Evolutionary conservation across 2,329 filamentous ascomycete species (phyloP), one percentile per base, ranked within the genome.

Genomic region (Ampelomyces quisqualis): DNA sequence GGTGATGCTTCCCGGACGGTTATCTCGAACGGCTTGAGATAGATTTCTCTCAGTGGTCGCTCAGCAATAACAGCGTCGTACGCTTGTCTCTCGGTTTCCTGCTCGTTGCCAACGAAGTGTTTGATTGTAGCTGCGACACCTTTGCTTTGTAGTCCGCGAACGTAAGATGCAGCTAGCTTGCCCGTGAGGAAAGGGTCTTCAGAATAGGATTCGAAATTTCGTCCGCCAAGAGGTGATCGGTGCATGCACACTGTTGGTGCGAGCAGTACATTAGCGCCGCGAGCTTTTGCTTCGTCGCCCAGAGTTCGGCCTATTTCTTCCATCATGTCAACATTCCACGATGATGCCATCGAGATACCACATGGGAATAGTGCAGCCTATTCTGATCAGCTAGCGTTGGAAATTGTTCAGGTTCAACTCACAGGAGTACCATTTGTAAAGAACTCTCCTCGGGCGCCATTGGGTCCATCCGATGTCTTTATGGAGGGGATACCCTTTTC

Each of bases 151-250:
- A 87, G 72, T 6, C 85, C 86, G 33, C 79, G 81, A 58, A 88
- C 84, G 47, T 87, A 87, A 45, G 85, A 78, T 1, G 84, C 80
- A 9, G 85, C 84, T 45, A 90, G 71, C 48, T 83, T 85, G 21
- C 86, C 86, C 0, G 86, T 88, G 4, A 94, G 75, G 7, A 84
- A 77, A 0, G 88, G 88, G 53, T 93, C 88, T 65, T 93, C 88
- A 0, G 86, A 89, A 64, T 90, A 93, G 0, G 87, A 90, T 68
- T 94, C 88, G 53, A 93, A 94, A 50, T 90, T 90, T 45, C 88
- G 78, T 13, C 88, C 88, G n/a, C 88, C 88, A 0, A 93, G 75
- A 0, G 88, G 88, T 34, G 86, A 86, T 11, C 88, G 80, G 58
- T 93, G 88, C 74, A 89, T 84, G 70, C 88, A 90, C 22, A 90